Conservation (phyloP, 306 rosid species). For the Prunus davidiana region DNA sequence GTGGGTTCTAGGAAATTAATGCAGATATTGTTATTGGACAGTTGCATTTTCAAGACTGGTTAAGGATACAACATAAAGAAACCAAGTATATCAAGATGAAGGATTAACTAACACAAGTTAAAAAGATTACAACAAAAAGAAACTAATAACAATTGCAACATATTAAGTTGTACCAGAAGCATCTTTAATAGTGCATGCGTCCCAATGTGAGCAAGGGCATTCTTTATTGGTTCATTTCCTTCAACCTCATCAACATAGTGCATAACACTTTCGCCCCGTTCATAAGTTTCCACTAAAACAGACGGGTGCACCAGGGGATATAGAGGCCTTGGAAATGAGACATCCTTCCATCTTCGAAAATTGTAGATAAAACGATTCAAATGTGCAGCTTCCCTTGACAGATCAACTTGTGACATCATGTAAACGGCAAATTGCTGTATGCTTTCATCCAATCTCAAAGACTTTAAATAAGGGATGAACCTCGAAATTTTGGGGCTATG, state of each 20-base stretch:
- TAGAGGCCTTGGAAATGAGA: slow-evolving; percentile 74
- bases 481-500: slow-evolving; percentile 47
- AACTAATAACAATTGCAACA: neutral
- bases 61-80: neutral
- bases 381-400: slow-evolving; percentile 83
- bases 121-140: slow-evolving; percentile 7
- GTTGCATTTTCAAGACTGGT: neutral
- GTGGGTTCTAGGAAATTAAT: neutral
- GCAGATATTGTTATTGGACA: neutral
- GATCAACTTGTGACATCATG: slow-evolving; percentile 83
- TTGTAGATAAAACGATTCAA: slow-evolving; percentile 71
- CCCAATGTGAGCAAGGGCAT: slow-evolving; percentile 76
- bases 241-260: slow-evolving; percentile 61
- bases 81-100: neutral
- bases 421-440: slow-evolving; percentile 64
- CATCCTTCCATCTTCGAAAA: slow-evolving; percentile 65
- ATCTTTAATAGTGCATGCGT: slow-evolving; percentile 69
- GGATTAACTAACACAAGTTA: neutral
- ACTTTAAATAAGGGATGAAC: slow-evolving; percentile 56
- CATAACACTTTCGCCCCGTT: slow-evolving; percentile 67
- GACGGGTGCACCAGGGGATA: slow-evolving; percentile 83
- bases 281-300: slow-evolving; percentile 76
- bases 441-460: slow-evolving; percentile 76
- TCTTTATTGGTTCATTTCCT: slow-evolving; percentile 59
- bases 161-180: slow-evolving; percentile 58